Evolutionary conservation across 169 alveolate species (phyloP).

Genomic region (Plasmodium falciparum): DNA sequence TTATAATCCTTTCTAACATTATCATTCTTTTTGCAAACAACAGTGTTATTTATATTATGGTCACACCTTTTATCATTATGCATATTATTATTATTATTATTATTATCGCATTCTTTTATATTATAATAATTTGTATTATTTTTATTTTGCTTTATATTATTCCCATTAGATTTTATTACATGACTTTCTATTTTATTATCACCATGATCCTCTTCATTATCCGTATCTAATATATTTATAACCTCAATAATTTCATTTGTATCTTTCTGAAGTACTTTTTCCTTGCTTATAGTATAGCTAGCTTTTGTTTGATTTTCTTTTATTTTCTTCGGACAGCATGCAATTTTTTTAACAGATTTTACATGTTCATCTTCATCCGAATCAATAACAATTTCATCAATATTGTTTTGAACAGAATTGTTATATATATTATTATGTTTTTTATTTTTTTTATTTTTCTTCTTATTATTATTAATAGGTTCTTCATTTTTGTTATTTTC

Average conservation of each 20-base stretch:
- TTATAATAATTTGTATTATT: too few relatives aligned
- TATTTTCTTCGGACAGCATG: neutral
- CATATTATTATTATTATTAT: slow-evolving; percentile 19
- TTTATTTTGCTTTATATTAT: too few relatives aligned
- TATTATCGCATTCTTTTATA: neutral
- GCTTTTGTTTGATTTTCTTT: neutral
- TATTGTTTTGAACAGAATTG: too few relatives aligned
- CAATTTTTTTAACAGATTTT: too few relatives aligned
- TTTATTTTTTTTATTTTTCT: too few relatives aligned
- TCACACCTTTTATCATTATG: slow-evolving; percentile 26
- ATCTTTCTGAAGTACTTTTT: neutral
- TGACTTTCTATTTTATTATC: neutral
- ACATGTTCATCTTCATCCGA: too few relatives aligned
- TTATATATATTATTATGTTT: neutral
- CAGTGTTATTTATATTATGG: too few relatives aligned
- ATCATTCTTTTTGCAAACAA: too few relatives aligned
- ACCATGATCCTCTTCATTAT: slow-evolving; percentile 48
- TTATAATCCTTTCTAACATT: neutral
- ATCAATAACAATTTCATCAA: too few relatives aligned
- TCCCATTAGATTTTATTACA: too few relatives aligned
- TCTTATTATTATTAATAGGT: neutral
- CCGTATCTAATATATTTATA: slow-evolving; percentile 79
- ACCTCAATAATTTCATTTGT: slow-evolving; percentile 13
- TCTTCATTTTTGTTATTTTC: neutral
- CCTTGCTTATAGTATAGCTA: slow-evolving; percentile 3